These are phyloP conservation scores for bread wheat (Triticum aestivum) DNA, from an alignment of 176 grass and related monocot species.

Conservation along the genomic window IWGSC_CS_RefSeq_v2.1 NC_057796.1:280015737-280016236, in stretches of 20 bases:
- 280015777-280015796: constrained; percentile 98
- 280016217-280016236: constrained; percentile 97
- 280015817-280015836: constrained; percentile 93
- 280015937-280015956: constrained; percentile 76
- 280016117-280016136: constrained; percentile 93
- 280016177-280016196: constrained; percentile 99
- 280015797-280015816: constrained; percentile 95
- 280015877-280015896: constrained; percentile 43
- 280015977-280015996: constrained; percentile 94
- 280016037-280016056: constrained; percentile 94
- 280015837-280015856: constrained; percentile 96
- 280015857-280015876: constrained; percentile 69
- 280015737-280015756: constrained; percentile 26
- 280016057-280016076: constrained; percentile 93
- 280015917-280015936: constrained; percentile 37
- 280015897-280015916: constrained; percentile 44
- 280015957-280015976: constrained; percentile 88
- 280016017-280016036: constrained; percentile 96
- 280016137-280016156: constrained; percentile 98
- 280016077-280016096: constrained; percentile 90
- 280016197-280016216: constrained; percentile 96
- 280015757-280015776: constrained; percentile 99
- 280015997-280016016: constrained; percentile 99
- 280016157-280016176: constrained; percentile 99
- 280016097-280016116: constrained; percentile 76